A percentile compares a stretch with the other conserved stretches of the same genome.
Evolutionary conservation across 495 filamentous ascomycete genomes (phyloP).

Genomic region (Hypomontagnella submonticulosa): DNA sequence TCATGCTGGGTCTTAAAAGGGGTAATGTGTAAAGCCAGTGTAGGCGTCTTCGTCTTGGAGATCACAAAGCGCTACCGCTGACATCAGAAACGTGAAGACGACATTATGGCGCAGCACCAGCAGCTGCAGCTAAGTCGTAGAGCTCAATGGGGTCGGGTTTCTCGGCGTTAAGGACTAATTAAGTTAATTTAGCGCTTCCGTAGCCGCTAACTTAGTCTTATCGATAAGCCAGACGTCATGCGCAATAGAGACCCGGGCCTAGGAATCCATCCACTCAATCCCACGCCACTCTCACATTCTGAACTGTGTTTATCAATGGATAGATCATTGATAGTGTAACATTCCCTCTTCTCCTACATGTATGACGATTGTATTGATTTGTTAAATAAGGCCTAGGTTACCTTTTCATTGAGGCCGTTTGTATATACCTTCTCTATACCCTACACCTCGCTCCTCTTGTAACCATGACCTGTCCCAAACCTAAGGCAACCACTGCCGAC

Average conservation of each 20-base stretch:
- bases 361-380: no score
- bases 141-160: neutral
- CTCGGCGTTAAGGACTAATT: slow-evolving; percentile 14
- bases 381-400: no score
- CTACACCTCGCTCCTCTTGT: neutral
- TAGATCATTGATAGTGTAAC: neutral
- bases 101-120: slow-evolving; percentile 4
- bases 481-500: slow-evolving; percentile 44
- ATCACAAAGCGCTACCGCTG: slow-evolving; percentile 24
- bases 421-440: slow-evolving; percentile 1
- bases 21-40: slow-evolving; percentile 5
- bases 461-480: slow-evolving; percentile 39
- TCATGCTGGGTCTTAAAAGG: slow-evolving; percentile 1
- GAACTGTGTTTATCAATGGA: neutral
- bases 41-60: slow-evolving; percentile 3
- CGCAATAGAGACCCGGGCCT: neutral
- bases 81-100: slow-evolving; percentile 36
- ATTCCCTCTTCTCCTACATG: no score
- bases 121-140: neutral
- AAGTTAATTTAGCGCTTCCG: slow-evolving; percentile 6
- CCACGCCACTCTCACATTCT: slow-evolving; percentile 10
- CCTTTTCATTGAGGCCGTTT: no score
- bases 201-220: slow-evolving; percentile 20
- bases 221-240: slow-evolving; percentile 41
- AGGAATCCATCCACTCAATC: neutral